A percentile compares a stretch with the other conserved stretches of the same genome.
These are phyloP conservation scores for Pyronema omphalodes DNA, from an alignment of 495 filamentous ascomycete species.

Conservation along the genomic window DNA sequence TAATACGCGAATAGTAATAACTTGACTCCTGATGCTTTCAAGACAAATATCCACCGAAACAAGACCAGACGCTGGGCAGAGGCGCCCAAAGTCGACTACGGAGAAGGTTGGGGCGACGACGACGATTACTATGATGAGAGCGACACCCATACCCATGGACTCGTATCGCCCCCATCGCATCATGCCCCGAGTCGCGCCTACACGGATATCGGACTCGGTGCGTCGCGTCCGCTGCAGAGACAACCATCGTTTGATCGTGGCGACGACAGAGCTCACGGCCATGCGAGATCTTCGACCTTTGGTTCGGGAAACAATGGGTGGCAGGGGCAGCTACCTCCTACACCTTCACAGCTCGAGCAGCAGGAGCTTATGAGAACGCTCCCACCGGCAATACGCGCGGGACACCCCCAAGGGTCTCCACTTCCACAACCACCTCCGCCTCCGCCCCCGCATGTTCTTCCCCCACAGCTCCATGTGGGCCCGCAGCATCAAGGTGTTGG, in stretches of 20 bases:
- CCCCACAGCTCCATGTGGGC: neutral
- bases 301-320: too few relatives aligned
- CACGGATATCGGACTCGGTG: neutral
- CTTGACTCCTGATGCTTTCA: conserved; percentile 34
- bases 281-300: too few relatives aligned
- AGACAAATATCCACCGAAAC: conserved; percentile 68
- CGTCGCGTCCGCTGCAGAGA: neutral
- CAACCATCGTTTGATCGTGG: conserved; percentile 9
- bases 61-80: conserved; percentile 94
- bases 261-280: conserved; percentile 3
- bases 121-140: conserved; percentile 65
- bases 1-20: conserved; percentile 5
- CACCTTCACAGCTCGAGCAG: conserved; percentile 19
- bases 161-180: neutral
- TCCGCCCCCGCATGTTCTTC: neutral
- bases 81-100: conserved; percentile 72
- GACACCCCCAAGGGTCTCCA: too few relatives aligned
- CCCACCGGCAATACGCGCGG: neutral
- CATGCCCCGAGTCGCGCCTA: neutral
- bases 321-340: conserved; percentile 10
- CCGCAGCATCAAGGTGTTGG: neutral
- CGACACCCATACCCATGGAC: conserved; percentile 6
- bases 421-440: neutral
- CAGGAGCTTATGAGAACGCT: conserved; percentile 3
- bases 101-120: conserved; percentile 86